Evolutionary conservation across 352 stramenopile genomes (phyloP).

Genomic region (Phytopythium aichiense): DNA sequence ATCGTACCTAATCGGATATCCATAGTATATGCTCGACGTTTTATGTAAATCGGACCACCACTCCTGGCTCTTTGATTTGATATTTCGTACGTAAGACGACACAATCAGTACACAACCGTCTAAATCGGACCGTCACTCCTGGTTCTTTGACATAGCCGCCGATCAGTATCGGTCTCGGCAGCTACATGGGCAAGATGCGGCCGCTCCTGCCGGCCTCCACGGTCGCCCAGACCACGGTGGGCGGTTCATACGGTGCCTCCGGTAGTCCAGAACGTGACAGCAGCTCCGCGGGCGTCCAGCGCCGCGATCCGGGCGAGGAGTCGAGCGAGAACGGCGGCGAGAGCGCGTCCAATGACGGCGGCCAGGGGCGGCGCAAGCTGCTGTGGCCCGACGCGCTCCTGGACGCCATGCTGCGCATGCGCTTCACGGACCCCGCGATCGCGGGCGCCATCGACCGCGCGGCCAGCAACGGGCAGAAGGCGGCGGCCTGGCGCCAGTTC

Average conservation of each 20-base stretch:
- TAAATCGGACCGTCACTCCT: no score
- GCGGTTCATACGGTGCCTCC: not conserved
- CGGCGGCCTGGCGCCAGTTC: not conserved
- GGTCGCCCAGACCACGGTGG: not conserved
- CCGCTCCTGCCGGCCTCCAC: not conserved
- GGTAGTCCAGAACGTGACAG: no score
- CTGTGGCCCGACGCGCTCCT: not conserved
- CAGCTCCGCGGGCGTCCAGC: not conserved
- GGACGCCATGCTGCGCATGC: slow-evolving; percentile 1
- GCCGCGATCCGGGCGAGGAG: not conserved
- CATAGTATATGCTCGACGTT: no score
- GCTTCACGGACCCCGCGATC: not conserved
- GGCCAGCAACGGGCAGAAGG: not conserved
- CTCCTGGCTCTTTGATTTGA: no score
- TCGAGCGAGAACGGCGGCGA: not conserved
- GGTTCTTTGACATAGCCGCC: no score
- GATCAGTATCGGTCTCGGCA: no score
- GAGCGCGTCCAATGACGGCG: not conserved
- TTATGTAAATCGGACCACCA: no score
- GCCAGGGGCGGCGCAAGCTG: not conserved
- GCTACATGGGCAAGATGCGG: not conserved
- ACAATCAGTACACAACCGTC: no score
- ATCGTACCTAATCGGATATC: no score
- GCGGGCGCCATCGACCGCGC: not conserved
- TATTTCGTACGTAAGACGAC: no score